phyloP scores from a whole-genome alignment of 331 rosid genomes.

The Rhamnella rubrinervis region DNA sequence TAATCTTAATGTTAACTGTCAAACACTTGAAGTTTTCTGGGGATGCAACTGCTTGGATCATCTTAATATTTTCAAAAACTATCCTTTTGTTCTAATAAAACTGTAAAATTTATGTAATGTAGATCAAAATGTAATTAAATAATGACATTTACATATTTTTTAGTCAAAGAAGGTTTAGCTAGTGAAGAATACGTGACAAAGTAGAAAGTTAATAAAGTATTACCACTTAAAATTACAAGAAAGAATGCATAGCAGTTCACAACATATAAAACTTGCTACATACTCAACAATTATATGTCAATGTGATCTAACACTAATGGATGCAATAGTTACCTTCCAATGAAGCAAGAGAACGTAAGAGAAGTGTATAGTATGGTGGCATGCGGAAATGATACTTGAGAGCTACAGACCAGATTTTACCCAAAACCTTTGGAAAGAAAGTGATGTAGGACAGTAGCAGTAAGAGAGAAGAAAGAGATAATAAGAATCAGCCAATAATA shows the following conservation, averaged over 20 bases:
- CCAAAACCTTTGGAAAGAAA: conserved; percentile 71
- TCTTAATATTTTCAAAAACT: background rate
- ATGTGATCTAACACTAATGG: conserved; percentile 1
- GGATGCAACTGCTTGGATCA: too few species aligned
- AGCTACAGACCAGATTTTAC: conserved; percentile 85
- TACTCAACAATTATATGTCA: conserved; percentile 17
- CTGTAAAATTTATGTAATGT: background rate
- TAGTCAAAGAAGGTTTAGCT: background rate
- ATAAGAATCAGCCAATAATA: conserved; percentile 21
- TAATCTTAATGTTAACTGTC: too few species aligned
- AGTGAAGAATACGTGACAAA: background rate
- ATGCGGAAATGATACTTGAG: conserved; percentile 89
- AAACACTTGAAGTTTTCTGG: too few species aligned
- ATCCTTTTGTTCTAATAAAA: background rate
- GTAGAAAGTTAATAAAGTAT: background rate
- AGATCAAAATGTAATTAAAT: background rate
- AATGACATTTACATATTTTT: background rate
- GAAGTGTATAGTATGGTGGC: conserved; percentile 94
- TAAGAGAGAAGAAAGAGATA: too few species aligned
- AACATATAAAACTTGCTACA: conserved; percentile 1
- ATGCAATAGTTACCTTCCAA: conserved; percentile 67
- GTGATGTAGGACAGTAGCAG: conserved; percentile 1
- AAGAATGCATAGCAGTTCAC: too few species aligned
- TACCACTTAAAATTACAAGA: background rate
- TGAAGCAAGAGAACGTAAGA: conserved; percentile 87